Evolutionary conservation across 306 rosid genomes (phyloP).

Genomic region (Rosa chinensis): DNA sequence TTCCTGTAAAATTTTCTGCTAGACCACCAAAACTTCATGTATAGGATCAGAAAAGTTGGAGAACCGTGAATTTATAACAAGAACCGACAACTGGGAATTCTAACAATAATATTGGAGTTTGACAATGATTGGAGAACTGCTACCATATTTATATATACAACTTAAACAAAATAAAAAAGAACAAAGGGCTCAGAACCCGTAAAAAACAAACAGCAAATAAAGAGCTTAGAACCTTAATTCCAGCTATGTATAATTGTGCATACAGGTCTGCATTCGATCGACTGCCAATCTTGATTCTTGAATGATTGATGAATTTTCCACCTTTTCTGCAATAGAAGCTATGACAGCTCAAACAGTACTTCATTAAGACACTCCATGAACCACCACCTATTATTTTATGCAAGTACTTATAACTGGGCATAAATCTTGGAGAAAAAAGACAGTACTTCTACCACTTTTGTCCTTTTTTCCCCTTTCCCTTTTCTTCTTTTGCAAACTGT

Average conservation of each 20-base stretch:
- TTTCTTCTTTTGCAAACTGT: neutral
- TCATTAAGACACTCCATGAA: slow-evolving; percentile 18
- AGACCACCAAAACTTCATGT: neutral
- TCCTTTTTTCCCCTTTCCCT: neutral
- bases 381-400: neutral
- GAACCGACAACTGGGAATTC: neutral
- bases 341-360: slow-evolving; percentile 6
- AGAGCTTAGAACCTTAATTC: neutral
- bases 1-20: neutral
- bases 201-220: too few species aligned
- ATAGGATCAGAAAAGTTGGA: neutral
- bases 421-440: neutral
- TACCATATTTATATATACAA: neutral
- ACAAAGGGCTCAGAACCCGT: neutral
- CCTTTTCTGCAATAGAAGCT: neutral
- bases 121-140: neutral
- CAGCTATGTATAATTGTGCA: neutral
- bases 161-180: neutral
- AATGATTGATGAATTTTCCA: neutral
- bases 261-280: neutral
- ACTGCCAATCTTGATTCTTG: neutral
- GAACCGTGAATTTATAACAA: neutral
- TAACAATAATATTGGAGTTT: neutral
- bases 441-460: neutral
- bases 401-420: neutral